Evolutionary conservation across 352 stramenopile species (phyloP), one percentile per base, ranked within the genome.

Genomic region (Pythium myriotylum): DNA sequence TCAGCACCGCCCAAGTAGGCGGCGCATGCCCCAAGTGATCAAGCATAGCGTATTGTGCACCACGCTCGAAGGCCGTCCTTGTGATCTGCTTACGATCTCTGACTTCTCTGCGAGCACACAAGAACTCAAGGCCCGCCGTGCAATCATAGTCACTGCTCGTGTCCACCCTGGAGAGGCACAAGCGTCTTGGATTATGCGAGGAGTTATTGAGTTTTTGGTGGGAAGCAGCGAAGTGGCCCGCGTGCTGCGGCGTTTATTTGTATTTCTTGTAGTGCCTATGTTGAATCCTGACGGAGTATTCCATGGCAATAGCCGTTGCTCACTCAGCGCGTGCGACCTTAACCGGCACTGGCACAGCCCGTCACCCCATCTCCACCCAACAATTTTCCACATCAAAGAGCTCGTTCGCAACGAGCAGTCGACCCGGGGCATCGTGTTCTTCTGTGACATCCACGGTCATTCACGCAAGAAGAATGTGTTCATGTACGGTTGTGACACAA

Each of bases 241-340:
- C 4, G 54, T 89, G 6, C 72, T 98, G 26, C 83, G 94, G 10
- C 68, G 77, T 13, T 73, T 95, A n/a, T 97, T 96, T 62, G 68
- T 98, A 4, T 97, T 98, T 60, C 82, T 92, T 27, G 76, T 98
- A 37, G 80, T 98, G 2, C 94, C 94, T 1, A 96, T 98, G 62
- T 76, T 98, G 9, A 98, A 98, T 49, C 94, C 94, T 0, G 94
- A 98, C 53, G 94, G 94, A 13, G 94, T 98, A 5, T 88, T 95
- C 58, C 91, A 84, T 42, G 94, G 94, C 20, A 98, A 98, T 66
- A 97, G 95, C 62, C 84, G 94, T 16, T 97, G 88, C 57, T 89
- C 78, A 2, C 72, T 97, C 2, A 86, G 77, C 14, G 84, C 68
- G 35, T 89, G 72, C 42, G 91, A 97, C 54, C 68, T 97, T 33